phyloP scores from a whole-genome alignment of 345 rosid species.

The Boechera divaricarpa region DNA sequence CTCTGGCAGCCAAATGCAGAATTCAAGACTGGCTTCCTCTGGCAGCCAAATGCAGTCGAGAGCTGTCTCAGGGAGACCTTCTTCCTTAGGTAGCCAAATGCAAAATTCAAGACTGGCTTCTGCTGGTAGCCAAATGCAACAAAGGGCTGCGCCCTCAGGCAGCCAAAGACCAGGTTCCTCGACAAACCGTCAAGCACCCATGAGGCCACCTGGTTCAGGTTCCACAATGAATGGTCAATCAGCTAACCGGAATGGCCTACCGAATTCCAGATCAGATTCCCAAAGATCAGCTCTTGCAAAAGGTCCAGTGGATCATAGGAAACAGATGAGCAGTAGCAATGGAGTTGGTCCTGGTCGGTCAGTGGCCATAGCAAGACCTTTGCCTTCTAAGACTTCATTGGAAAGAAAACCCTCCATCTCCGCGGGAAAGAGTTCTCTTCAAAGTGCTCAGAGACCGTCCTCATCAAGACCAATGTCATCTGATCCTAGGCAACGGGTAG shows the following conservation, averaged over 20 bases:
- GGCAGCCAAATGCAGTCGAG: conserved; percentile 48
- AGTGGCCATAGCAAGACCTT: conserved; percentile 46
- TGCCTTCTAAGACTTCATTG: conserved; percentile 46
- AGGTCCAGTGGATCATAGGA: conserved; percentile 55
- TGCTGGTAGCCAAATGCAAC: conserved; percentile 35
- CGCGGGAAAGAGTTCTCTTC: conserved; percentile 45
- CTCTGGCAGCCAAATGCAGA: conserved; percentile 17
- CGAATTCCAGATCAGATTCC: conserved; percentile 48
- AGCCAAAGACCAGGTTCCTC: conserved; percentile 40
- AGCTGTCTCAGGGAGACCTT: conserved; percentile 26
- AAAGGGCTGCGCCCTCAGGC: conserved; percentile 20
- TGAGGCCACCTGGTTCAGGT: conserved; percentile 34
- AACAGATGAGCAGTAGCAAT: conserved; percentile 54
- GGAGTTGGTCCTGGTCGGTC: conserved; percentile 68
- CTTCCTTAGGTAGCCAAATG: conserved; percentile 31
- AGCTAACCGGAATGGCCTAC: conserved; percentile 48
- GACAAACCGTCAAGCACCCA: conserved; percentile 41
- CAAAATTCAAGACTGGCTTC: conserved; percentile 23
- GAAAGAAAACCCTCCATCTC: conserved; percentile 55
- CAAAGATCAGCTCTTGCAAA: conserved; percentile 51
- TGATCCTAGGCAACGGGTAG: conserved; percentile 51
- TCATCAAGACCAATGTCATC: conserved; percentile 56
- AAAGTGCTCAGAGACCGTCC: conserved; percentile 50
- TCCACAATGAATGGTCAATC: conserved; percentile 47
- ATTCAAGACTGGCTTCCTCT: conserved; percentile 19